A percentile compares a stretch with the other conserved stretches of the same genome.
Conservation (phyloP, 2,329 filamentous ascomycete species). For the Fusarium nematophilum region DNA sequence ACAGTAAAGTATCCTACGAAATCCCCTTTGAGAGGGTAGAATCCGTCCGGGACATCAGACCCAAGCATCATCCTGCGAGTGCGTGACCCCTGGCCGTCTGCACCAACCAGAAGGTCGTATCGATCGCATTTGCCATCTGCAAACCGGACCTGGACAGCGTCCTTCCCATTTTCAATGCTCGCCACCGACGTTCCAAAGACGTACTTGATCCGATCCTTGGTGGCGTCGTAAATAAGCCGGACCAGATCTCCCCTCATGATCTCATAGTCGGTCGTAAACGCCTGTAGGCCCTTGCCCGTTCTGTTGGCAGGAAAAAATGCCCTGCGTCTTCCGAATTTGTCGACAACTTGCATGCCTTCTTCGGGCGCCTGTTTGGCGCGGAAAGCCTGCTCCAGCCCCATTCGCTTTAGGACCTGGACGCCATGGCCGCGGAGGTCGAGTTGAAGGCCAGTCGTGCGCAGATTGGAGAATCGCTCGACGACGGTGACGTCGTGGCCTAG, state of each 20-base stretch:
- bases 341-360: conserved; percentile 58
- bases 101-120: conserved; percentile 66
- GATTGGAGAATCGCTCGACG: conserved; percentile 51
- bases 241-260: conserved; percentile 66
- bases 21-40: conserved; percentile 39
- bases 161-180: conserved; percentile 46
- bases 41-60: conserved; percentile 35
- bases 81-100: conserved; percentile 65
- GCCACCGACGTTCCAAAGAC: conserved; percentile 47
- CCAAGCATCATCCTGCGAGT: conserved; percentile 57
- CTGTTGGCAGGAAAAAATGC: conserved; percentile 52
- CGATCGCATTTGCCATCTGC: conserved; percentile 54
- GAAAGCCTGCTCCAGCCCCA: conserved; percentile 41
- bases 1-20: conserved; percentile 50
- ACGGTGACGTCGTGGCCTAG: conserved; percentile 50
- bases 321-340: conserved; percentile 50
- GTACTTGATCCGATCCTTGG: conserved; percentile 42
- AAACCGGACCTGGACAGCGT: conserved; percentile 53
- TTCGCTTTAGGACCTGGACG: conserved; percentile 59
- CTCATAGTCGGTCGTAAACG: conserved; percentile 63
- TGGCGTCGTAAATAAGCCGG: conserved; percentile 55
- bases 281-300: conserved; percentile 36
- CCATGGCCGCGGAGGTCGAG: conserved; percentile 65
- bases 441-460: conserved; percentile 62
- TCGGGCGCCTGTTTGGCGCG: conserved; percentile 57